Conservation (phyloP, 176 grass and related monocot genomes). For the Raddia guianensis region DNA sequence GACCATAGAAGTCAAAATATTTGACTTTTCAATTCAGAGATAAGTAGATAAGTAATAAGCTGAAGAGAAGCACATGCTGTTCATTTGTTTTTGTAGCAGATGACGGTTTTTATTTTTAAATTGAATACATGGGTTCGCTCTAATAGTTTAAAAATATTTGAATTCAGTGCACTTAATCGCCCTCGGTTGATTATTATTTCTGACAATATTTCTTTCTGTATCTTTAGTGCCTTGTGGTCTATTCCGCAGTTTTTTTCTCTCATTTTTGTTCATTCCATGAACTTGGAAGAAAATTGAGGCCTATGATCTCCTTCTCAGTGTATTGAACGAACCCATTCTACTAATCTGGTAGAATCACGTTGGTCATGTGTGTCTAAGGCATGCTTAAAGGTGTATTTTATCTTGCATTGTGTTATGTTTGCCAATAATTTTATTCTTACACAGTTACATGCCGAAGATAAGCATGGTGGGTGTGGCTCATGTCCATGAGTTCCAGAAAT, state of each 20-base stretch:
- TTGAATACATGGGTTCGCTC: not conserved
- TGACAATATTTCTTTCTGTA: not conserved
- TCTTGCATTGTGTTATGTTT: not conserved
- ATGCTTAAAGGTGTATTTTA: not conserved
- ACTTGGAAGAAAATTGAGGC: not conserved
- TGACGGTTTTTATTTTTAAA: not conserved
- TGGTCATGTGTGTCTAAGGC: not conserved
- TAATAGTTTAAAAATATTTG: not conserved
- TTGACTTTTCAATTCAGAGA: too few species aligned
- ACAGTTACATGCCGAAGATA: not conserved
- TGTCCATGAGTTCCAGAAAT: not conserved
- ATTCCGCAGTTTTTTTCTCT: not conserved
- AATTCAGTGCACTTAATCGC: not conserved
- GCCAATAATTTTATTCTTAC: not conserved
- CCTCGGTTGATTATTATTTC: not conserved
- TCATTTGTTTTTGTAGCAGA: not conserved
- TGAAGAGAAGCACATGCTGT: not conserved
- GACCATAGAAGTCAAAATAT: too few species aligned
- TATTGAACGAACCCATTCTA: not conserved
- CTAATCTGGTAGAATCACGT: not conserved
- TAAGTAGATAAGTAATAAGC: too few species aligned
- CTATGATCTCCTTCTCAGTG: not conserved
- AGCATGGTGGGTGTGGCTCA: not conserved
- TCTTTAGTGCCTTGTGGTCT: not conserved
- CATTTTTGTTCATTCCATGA: not conserved